A percentile compares a stretch with the other conserved stretches of the same genome.
phyloP scores from a whole-genome alignment of 108 stramenopile species.

The Stephanodiscus minutulus region DNA sequence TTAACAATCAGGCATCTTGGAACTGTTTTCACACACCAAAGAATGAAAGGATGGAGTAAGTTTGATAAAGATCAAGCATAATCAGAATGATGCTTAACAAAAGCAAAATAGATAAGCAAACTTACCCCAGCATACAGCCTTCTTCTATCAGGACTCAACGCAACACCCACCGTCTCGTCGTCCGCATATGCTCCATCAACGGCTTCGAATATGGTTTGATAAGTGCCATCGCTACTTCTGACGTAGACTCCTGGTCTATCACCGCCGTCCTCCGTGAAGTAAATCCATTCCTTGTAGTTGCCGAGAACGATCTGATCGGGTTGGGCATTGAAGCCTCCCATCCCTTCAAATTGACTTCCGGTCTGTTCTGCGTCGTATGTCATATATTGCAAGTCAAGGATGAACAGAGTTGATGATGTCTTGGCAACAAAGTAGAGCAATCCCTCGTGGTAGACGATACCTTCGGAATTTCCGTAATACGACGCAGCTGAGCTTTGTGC shows the following conservation, averaged over 20 bases:
- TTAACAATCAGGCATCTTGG: no score
- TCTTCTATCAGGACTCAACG: constrained; percentile 66
- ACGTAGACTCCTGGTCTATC: constrained; percentile 48
- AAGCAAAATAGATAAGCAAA: no score
- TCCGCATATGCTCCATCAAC: constrained; percentile 14
- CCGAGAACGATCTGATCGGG: constrained; percentile 58
- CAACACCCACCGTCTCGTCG: constrained; percentile 72
- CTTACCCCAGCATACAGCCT: constrained; percentile 27
- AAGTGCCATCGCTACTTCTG: constrained; percentile 12
- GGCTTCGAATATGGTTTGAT: constrained; percentile 54
- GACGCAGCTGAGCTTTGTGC: constrained; percentile 35
- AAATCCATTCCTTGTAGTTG: constrained; percentile 48
- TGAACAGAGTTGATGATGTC: constrained; percentile 24
- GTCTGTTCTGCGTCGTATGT: constrained; percentile 26
- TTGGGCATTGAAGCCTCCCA: constrained; percentile 38
- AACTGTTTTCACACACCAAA: no score
- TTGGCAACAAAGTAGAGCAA: constrained; percentile 59
- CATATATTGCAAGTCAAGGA: constrained; percentile 43
- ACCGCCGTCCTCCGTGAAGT: constrained; percentile 76
- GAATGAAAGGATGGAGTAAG: no score
- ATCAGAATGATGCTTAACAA: no score
- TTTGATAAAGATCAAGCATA: no score
- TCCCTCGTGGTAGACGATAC: constrained; percentile 33
- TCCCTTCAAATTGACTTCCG: constrained; percentile 6
- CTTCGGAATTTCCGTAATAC: constrained; percentile 51